Evolutionary conservation across 2,329 filamentous ascomycete genomes (phyloP).

Genomic region (Coleophoma crateriformis): DNA sequence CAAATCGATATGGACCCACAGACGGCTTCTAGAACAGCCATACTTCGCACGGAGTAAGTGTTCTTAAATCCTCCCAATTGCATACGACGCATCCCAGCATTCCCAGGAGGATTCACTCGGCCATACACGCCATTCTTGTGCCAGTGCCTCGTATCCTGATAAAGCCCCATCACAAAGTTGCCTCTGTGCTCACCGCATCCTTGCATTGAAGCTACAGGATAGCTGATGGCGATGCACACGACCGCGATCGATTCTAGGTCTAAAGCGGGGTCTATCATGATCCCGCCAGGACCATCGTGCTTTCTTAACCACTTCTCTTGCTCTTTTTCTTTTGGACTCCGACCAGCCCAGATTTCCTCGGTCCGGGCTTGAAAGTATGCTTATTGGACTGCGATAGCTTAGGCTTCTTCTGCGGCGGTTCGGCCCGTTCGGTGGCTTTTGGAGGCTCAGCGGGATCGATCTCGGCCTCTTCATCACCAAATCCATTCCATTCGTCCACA

Average conservation of each 20-base stretch:
- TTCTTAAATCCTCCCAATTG: no score
- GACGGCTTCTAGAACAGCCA: no score
- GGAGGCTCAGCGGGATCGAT: not conserved
- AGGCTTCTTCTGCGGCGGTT: constrained; percentile 13
- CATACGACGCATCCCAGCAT: no score
- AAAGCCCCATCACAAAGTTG: no score
- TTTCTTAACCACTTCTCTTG: constrained; percentile 7
- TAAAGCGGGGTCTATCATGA: not conserved
- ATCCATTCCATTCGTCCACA: constrained; percentile 9
- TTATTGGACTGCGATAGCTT: constrained; percentile 7
- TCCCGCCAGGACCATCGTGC: not conserved
- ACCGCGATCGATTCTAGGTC: not conserved
- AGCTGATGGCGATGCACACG: no score
- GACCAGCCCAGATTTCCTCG: constrained; percentile 7
- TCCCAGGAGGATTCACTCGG: no score
- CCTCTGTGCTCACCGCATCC: no score
- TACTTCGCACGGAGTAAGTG: no score
- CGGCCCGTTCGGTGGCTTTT: constrained; percentile 1
- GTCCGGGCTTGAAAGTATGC: constrained; percentile 5
- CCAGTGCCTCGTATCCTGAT: no score
- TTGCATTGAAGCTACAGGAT: no score
- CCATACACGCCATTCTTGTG: no score
- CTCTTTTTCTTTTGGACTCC: constrained; percentile 15
- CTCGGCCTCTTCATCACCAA: constrained; percentile 2
- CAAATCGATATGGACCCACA: no score